Base-by-base conservation (phyloP, 371 early-diverging fungal species). In the Saksenaea oblongispora region DNA sequence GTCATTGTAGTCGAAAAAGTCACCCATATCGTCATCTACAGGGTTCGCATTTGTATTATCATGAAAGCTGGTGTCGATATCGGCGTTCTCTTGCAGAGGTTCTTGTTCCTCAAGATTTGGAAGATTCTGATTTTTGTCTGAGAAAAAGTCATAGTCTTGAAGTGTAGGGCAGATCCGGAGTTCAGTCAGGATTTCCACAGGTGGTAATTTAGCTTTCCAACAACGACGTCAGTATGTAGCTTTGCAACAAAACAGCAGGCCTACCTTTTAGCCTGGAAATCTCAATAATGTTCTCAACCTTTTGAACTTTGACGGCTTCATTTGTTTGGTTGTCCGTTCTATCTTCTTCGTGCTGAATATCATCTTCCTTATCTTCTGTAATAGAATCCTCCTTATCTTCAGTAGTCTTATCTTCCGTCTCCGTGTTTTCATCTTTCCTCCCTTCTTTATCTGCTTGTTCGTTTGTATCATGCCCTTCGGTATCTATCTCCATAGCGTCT, bases 131-230 rank as follows among this genome's bases (percentile, higher is more conserved):
- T 73, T 75, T 1, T 68, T 68, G 37, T 84, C 82, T 7, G 77
- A 63, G 22, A 81, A 75, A 54, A 90, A 89, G 28, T 86, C 79
- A 63, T 84, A 88, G 13, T 65, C 69, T 54, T 87, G 85, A 14
- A 93, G 68, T 0, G 89, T 83, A 0, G 93, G 92, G 54, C 92
- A 91, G 44, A 91, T 83, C 15, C 85, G 79, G 22, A 82, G 75
- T 10, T 70, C 62, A 15, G 76, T 71, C 8, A 91, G 69, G 1
- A 67, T 60, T 9, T 80, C 76, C 37, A 88, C 53, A 2, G 71
- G 60, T 1, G 79, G 79, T 56, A 84, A 56, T 74, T 82, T 85
- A 42, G 82, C 93, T 89, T 58, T 28, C 26, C 41, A 35, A 5
- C 36, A 36, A 27, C 22, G 22, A 22, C 24, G 2, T 17, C 9